These are phyloP conservation scores for Parachaetomium inaequale DNA, from an alignment of 495 filamentous ascomycete species.

Conservation along the genomic window DNA sequence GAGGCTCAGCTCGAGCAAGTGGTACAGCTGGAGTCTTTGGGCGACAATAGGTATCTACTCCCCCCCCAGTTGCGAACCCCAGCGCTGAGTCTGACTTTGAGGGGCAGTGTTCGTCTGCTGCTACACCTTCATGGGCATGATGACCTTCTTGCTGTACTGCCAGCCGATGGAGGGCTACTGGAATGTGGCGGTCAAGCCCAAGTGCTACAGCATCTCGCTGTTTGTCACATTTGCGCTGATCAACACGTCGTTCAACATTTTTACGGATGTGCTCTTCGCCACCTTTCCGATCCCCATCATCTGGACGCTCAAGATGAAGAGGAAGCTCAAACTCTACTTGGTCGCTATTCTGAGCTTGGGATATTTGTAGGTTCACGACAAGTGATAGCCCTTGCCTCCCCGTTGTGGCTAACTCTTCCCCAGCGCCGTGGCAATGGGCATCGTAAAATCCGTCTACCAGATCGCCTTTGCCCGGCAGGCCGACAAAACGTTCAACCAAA, in stretches of 20 bases:
- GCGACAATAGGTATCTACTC: conserved; percentile 18
- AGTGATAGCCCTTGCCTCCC: not conserved
- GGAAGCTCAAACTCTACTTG: conserved; percentile 15
- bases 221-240: conserved; percentile 33
- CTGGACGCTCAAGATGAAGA: conserved; percentile 21
- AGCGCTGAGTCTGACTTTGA: not conserved
- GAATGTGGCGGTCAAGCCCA: conserved; percentile 20
- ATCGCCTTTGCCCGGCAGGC: conserved; percentile 12
- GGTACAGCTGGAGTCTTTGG: conserved; percentile 22
- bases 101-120: conserved; percentile 26
- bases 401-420: not conserved
- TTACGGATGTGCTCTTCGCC: conserved; percentile 23
- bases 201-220: conserved; percentile 29
- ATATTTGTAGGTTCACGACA: conserved; percentile 17
- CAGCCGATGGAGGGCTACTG: conserved; percentile 32
- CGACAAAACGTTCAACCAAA: conserved; percentile 19
- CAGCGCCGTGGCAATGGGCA: conserved; percentile 20
- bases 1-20: conserved; percentile 12
- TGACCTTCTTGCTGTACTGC: conserved; percentile 34
- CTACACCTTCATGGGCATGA: conserved; percentile 26
- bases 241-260: conserved; percentile 29
- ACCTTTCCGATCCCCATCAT: conserved; percentile 23
- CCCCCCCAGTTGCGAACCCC: conserved; percentile 1
- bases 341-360: conserved; percentile 21
- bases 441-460: conserved; percentile 21